These are phyloP conservation scores for Pythium folliculosum DNA, from an alignment of 352 stramenopile genomes.

Conservation along the genomic window DNA sequence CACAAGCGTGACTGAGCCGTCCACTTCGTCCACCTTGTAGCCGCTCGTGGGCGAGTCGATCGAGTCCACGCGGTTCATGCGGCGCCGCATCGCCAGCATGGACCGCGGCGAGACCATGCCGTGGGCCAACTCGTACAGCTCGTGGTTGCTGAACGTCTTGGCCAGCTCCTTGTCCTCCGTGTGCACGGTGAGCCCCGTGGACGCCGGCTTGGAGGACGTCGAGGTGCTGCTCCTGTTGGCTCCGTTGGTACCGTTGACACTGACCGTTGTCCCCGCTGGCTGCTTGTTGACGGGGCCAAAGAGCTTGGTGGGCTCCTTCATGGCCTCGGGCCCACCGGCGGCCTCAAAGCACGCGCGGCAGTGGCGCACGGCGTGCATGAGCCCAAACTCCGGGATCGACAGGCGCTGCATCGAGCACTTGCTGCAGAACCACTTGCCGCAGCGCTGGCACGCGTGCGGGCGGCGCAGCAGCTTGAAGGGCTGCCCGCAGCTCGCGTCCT, in stretches of 20 bases:
- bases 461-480: constrained; percentile 85
- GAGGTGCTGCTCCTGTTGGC: background rate
- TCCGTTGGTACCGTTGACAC: background rate
- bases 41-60: constrained; percentile 72
- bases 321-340: constrained; percentile 62
- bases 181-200: background rate
- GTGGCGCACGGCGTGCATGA: constrained; percentile 79
- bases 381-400: constrained; percentile 77
- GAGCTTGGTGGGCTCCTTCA: constrained; percentile 67
- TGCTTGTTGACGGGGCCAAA: constrained; percentile 37
- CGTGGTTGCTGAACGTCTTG: constrained; percentile 56
- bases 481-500: constrained; percentile 62
- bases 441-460: constrained; percentile 83
- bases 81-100: constrained; percentile 65
- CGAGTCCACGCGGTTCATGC: constrained; percentile 63
- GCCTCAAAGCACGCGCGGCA: constrained; percentile 76
- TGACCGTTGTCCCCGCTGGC: background rate
- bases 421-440: constrained; percentile 81
- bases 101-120: constrained; percentile 73
- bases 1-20: constrained; percentile 10
- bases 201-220: background rate
- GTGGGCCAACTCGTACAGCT: constrained; percentile 82
- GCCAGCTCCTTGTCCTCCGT: constrained; percentile 26
- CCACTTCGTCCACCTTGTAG: constrained; percentile 29
- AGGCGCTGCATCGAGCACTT: constrained; percentile 84